These are phyloP conservation scores for Lathyrus aphaca DNA, from an alignment of 306 rosid species.

Conservation along the genomic window DNA sequence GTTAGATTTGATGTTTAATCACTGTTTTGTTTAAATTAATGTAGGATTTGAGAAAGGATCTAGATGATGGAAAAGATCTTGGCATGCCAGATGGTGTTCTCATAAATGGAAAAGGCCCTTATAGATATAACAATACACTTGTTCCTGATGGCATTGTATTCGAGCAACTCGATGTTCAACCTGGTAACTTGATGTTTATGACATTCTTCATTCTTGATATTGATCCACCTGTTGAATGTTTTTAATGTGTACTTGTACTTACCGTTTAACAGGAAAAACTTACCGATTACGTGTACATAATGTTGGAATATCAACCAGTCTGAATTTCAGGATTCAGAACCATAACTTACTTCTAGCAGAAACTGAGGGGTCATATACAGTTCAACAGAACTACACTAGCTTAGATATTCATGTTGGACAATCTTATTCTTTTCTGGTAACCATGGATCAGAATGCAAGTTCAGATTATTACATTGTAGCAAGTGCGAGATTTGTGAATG, in stretches of 20 bases:
- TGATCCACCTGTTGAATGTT: slow-evolving; percentile 16
- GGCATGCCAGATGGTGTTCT: slow-evolving; percentile 98
- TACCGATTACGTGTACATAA: slow-evolving; percentile 89
- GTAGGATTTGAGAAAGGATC: slow-evolving; percentile 81
- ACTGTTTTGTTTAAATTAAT: slow-evolving; percentile 36
- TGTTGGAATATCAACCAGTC: slow-evolving; percentile 90
- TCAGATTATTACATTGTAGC: slow-evolving; percentile 93
- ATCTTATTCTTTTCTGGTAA: slow-evolving; percentile 86
- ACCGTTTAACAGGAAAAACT: slow-evolving; percentile 71
- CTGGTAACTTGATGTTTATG: slow-evolving; percentile 52
- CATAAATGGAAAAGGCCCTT: slow-evolving; percentile 97
- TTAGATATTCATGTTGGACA: slow-evolving; percentile 97
- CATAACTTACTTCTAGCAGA: slow-evolving; percentile 95
- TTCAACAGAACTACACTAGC: slow-evolving; percentile 91
- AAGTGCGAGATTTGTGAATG: slow-evolving; percentile 91
- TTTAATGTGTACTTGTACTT: slow-evolving; percentile 16
- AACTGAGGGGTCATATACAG: slow-evolving; percentile 91
- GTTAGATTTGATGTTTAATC: background rate
- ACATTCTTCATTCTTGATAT: slow-evolving; percentile 18
- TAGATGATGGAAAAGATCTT: slow-evolving; percentile 87
- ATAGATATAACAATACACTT: slow-evolving; percentile 76
- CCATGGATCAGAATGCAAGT: slow-evolving; percentile 92
- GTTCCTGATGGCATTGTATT: slow-evolving; percentile 82
- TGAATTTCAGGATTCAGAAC: slow-evolving; percentile 91
- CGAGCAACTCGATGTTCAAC: slow-evolving; percentile 74